Evolutionary conservation across 495 filamentous ascomycete species (phyloP).

Genomic region (Aspergillus bertholletiae): DNA sequence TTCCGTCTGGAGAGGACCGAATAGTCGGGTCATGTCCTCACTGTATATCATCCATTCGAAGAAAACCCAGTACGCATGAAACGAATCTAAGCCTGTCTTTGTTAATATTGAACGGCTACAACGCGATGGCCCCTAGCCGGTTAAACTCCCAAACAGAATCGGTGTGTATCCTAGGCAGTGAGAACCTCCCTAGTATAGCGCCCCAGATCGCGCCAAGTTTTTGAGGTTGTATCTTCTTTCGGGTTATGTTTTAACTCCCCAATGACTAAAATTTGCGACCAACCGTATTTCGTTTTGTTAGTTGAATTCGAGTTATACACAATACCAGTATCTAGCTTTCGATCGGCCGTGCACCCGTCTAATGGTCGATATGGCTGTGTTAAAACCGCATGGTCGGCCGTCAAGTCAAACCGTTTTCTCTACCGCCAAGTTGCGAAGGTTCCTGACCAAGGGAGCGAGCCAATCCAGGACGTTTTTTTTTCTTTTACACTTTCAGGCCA

Average conservation of each 20-base stretch:
- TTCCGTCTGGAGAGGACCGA: not conserved
- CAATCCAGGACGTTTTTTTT: not conserved
- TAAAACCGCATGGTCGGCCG: too few species aligned
- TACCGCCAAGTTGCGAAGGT: not conserved
- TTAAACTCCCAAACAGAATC: conserved; percentile 36
- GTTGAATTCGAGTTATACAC: not conserved
- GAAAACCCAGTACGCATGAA: not conserved
- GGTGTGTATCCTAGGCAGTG: conserved; percentile 12
- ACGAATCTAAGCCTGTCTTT: not conserved
- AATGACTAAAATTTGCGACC: conserved; percentile 15
- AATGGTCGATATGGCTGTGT: not conserved
- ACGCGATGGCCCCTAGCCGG: conserved; percentile 28
- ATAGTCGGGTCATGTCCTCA: not conserved
- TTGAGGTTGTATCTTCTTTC: not conserved
- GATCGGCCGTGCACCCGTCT: not conserved
- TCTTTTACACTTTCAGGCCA: not conserved
- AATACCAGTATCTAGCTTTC: conserved; percentile 2
- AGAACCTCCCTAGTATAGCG: conserved; percentile 6
- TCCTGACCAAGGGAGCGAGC: too few species aligned
- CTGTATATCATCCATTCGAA: not conserved
- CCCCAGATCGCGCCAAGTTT: conserved; percentile 11
- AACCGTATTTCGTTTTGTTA: too few species aligned
- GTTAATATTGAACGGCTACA: not conserved
- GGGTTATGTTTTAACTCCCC: conserved; percentile 17
- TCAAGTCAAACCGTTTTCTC: not conserved